A percentile compares a stretch with the other conserved stretches of the same genome.
phyloP scores from a whole-genome alignment of 108 stramenopile genomes.

The Cyclotella cryptica region DNA sequence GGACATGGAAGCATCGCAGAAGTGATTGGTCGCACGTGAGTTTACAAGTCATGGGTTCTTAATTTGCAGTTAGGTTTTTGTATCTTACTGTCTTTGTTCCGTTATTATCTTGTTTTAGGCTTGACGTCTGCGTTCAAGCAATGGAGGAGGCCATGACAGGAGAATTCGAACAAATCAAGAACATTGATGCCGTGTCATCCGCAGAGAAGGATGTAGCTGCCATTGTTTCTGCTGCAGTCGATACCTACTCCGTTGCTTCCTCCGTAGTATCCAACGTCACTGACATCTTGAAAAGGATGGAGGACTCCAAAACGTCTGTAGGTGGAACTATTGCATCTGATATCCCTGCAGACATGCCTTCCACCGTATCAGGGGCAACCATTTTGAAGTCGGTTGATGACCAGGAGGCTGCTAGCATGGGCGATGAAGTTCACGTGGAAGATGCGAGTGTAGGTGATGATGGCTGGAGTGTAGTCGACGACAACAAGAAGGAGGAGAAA shows the following conservation, averaged over 20 bases:
- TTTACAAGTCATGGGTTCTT: neutral
- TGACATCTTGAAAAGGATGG: conserved; percentile 40
- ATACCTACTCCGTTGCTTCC: conserved; percentile 54
- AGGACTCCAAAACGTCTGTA: conserved; percentile 23
- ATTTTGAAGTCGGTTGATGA: conserved; percentile 33
- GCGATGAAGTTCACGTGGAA: conserved; percentile 35
- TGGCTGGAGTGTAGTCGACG: conserved; percentile 59
- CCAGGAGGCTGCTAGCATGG: conserved; percentile 5
- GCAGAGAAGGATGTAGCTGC: conserved; percentile 8
- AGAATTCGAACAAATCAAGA: conserved; percentile 1
- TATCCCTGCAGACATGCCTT: conserved; percentile 1
- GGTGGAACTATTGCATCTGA: neutral
- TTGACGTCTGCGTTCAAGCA: conserved; percentile 42
- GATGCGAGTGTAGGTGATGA: conserved; percentile 42
- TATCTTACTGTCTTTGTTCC: neutral
- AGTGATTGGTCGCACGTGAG: conserved; percentile 62
- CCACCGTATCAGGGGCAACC: conserved; percentile 5
- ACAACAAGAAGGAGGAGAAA: conserved; percentile 33
- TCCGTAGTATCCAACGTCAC: conserved; percentile 21
- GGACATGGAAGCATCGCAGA: conserved; percentile 80
- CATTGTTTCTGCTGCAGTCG: conserved; percentile 2
- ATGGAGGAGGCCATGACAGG: conserved; percentile 40
- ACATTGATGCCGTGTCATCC: neutral
- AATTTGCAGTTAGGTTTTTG: neutral
- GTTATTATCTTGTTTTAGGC: conserved; percentile 17